A percentile compares a stretch with the other conserved stretches of the same genome.
phyloP scores from a whole-genome alignment of 441 rosid genomes.

The Populus hybrid region DNA sequence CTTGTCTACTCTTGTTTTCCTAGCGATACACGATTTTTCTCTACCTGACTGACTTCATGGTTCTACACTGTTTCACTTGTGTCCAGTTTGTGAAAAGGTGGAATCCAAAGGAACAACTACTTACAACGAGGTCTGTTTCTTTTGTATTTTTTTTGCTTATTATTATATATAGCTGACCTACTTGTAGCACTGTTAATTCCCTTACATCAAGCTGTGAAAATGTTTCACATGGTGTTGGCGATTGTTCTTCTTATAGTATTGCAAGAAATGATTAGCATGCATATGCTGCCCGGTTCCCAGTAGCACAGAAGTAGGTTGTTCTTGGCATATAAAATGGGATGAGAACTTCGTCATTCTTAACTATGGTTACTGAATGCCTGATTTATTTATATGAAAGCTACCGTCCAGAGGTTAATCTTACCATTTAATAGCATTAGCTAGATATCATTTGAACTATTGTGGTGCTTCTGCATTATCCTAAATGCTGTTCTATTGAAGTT shows the following conservation, averaged over 20 bases:
- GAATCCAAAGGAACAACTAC: constrained; percentile 99
- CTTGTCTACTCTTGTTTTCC: background rate
- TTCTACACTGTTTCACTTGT: constrained; percentile 9
- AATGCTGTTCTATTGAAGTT: constrained; percentile 4
- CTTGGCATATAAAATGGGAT: background rate
- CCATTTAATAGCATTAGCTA: background rate
- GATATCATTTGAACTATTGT: background rate
- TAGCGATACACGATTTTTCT: background rate
- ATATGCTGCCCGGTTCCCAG: background rate
- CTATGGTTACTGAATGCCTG: background rate
- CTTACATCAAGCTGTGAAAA: background rate
- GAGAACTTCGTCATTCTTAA: background rate
- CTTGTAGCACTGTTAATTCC: background rate
- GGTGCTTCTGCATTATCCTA: background rate
- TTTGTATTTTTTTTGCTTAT: background rate
- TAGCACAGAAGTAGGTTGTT: background rate
- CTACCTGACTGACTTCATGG: constrained; percentile 7
- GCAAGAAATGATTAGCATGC: background rate
- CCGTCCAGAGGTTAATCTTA: background rate
- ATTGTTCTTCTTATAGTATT: background rate
- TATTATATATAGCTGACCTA: background rate
- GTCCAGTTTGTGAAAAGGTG: constrained; percentile 93
- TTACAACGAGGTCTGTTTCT: constrained; percentile 81
- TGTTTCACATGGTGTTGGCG: background rate
- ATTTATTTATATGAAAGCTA: background rate